Conservation (phyloP, 495 filamentous ascomycete species). For the Penicillium psychrofluorescens region DNA sequence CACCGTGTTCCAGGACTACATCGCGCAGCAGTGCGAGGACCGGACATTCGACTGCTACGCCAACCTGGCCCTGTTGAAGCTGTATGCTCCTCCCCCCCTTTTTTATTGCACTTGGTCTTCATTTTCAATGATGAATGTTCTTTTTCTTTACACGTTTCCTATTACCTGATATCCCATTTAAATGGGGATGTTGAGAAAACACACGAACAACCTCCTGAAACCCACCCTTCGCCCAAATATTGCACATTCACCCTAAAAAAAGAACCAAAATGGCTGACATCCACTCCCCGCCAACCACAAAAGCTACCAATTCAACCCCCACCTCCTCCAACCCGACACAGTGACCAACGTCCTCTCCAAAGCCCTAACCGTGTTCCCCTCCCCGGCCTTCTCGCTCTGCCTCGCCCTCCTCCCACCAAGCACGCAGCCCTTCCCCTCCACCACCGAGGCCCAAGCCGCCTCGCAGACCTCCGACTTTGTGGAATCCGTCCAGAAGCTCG, state of each 20-base stretch:
- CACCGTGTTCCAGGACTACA: conserved; percentile 87
- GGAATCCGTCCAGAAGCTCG: conserved; percentile 87
- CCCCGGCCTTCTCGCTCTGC: conserved; percentile 88
- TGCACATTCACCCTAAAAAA: no score
- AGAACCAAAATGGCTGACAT: conserved; percentile 4
- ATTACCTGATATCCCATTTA: conserved; percentile 72
- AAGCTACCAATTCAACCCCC: conserved; percentile 99
- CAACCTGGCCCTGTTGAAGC: conserved; percentile 90
- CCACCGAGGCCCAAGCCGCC: conserved; percentile 56
- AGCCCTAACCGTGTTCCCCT: conserved; percentile 93
- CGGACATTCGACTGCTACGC: conserved; percentile 92
- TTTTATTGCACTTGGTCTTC: not conserved
- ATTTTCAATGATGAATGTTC: conserved; percentile 1
- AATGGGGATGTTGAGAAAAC: conserved; percentile 27
- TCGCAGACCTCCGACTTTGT: conserved; percentile 53
- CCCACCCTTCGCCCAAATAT: conserved; percentile 1
- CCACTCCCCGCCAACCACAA: conserved; percentile 1
- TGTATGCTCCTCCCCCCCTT: conserved; percentile 58
- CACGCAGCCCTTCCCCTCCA: conserved; percentile 52
- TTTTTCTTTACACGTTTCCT: conserved; percentile 75
- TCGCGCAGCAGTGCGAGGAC: conserved; percentile 90
- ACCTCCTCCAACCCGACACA: conserved; percentile 91
- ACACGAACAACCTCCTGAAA: conserved; percentile 16
- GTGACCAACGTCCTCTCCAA: conserved; percentile 99
- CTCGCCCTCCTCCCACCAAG: conserved; percentile 83